phyloP scores from a whole-genome alignment of 192 early-diverging fungal species.

The Mortierella hygrophila region DNA sequence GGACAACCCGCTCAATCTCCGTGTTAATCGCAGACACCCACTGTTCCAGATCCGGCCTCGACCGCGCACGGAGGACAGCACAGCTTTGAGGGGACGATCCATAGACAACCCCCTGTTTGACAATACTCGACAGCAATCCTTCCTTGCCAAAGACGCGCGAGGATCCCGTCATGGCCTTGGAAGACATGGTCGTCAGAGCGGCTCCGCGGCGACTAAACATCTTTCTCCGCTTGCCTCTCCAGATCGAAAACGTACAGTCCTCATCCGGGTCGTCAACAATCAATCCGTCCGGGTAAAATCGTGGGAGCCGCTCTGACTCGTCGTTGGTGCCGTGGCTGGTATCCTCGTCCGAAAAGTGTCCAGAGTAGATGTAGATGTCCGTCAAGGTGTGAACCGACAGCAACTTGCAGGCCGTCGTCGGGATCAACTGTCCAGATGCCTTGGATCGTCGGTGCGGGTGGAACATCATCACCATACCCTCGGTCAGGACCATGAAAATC shows the following conservation, averaged over 20 bases:
- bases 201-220: constrained; percentile 36
- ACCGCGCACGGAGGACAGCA: constrained; percentile 35
- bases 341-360: constrained; percentile 49
- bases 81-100: constrained; percentile 31
- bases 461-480: constrained; percentile 43
- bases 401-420: constrained; percentile 26
- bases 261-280: constrained; percentile 54
- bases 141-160: constrained; percentile 37
- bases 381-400: constrained; percentile 33
- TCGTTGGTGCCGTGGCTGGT: constrained; percentile 40
- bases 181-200: constrained; percentile 18
- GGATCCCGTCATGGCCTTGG: constrained; percentile 9
- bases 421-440: constrained; percentile 16
- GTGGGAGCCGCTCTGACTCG: constrained; percentile 38
- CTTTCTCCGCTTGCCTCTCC: constrained; percentile 41
- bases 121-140: constrained; percentile 23
- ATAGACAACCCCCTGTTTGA: constrained; percentile 48
- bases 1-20: constrained; percentile 54
- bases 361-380: constrained; percentile 59
- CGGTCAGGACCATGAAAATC: constrained; percentile 49
- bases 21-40: constrained; percentile 58
- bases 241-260: constrained; percentile 59
- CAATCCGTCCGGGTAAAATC: constrained; percentile 51
- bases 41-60: constrained; percentile 49
- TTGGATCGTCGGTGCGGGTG: constrained; percentile 40